These are phyloP conservation scores for Neurospora sp. DNA, from an alignment of 495 filamentous ascomycete species.

Conservation along the genomic window DNA sequence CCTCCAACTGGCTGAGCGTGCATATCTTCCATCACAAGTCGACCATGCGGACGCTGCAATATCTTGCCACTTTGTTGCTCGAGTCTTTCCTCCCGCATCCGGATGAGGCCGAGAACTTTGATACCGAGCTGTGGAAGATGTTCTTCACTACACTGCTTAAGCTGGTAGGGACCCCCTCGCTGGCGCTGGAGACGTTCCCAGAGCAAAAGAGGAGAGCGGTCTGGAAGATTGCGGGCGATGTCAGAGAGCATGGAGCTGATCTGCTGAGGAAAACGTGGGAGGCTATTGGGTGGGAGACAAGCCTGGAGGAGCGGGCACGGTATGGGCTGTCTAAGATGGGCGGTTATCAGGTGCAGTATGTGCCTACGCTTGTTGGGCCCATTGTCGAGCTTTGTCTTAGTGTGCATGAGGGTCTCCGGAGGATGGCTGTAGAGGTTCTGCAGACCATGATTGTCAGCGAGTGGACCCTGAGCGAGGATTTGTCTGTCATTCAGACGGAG, in stretches of 20 bases:
- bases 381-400: constrained; percentile 92
- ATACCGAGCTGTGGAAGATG: constrained; percentile 85
- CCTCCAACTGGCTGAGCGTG: constrained; percentile 78
- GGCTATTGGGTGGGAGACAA: constrained; percentile 93
- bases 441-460: constrained; percentile 98
- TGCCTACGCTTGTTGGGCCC: constrained; percentile 79
- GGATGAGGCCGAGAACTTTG: constrained; percentile 86
- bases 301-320: constrained; percentile 55
- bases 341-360: constrained; percentile 97
- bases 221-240: constrained; percentile 98
- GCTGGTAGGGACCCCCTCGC: constrained; percentile 75
- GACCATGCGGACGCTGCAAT: constrained; percentile 79
- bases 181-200: constrained; percentile 92
- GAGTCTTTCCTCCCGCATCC: constrained; percentile 72
- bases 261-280: constrained; percentile 82
- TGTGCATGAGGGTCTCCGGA: constrained; percentile 82
- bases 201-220: constrained; percentile 93
- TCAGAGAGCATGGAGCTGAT: constrained; percentile 82
- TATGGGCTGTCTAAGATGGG: constrained; percentile 81
- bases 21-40: constrained; percentile 94
- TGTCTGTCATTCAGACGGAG: constrained; percentile 87
- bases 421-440: constrained; percentile 83
- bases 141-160: constrained; percentile 86
- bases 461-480: constrained; percentile 91
- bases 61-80: constrained; percentile 64